These are phyloP conservation scores for Umbelopsis sp. DNA, from an alignment of 371 early-diverging fungal species.

Conservation along the genomic window DNA sequence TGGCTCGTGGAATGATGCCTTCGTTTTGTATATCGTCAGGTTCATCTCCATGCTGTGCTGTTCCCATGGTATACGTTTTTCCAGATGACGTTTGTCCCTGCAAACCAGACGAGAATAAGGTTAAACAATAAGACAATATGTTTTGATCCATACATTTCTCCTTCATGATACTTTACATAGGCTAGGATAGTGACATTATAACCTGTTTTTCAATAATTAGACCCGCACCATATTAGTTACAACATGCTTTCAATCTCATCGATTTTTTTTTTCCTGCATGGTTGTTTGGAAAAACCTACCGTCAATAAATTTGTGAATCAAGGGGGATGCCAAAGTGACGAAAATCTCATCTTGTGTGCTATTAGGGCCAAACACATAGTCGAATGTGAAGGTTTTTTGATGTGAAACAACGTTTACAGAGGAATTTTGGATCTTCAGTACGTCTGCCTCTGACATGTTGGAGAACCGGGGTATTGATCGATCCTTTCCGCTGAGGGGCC, in stretches of 20 bases:
- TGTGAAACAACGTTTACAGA: slow-evolving; percentile 48
- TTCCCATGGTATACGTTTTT: slow-evolving; percentile 99
- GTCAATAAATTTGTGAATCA: slow-evolving; percentile 50
- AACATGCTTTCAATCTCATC: not conserved
- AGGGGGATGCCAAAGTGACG: slow-evolving; percentile 35
- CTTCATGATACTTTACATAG: slow-evolving; percentile 74
- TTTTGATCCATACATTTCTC: not conserved
- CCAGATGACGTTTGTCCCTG: slow-evolving; percentile 92
- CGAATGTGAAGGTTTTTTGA: slow-evolving; percentile 49
- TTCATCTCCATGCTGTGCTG: slow-evolving; percentile 70
- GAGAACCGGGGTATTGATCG: slow-evolving; percentile 50
- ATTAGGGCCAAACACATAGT: slow-evolving; percentile 49
- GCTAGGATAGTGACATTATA: slow-evolving; percentile 97
- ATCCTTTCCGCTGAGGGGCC: slow-evolving; percentile 49
- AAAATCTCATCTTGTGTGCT: slow-evolving; percentile 48
- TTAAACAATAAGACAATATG: not conserved
- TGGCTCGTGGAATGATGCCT: slow-evolving; percentile 93
- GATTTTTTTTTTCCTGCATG: not conserved
- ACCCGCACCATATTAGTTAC: not conserved
- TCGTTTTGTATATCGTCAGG: slow-evolving; percentile 54
- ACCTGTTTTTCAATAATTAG: slow-evolving; percentile 41
- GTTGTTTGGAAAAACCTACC: slow-evolving; percentile 26
- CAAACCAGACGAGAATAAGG: not conserved
- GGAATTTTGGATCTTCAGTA: slow-evolving; percentile 40
- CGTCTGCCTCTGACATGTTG: slow-evolving; percentile 35